Evolutionary conservation across 1,284 basidiomycete genomes (phyloP).

Genomic region (Meripilus lineatus): DNA sequence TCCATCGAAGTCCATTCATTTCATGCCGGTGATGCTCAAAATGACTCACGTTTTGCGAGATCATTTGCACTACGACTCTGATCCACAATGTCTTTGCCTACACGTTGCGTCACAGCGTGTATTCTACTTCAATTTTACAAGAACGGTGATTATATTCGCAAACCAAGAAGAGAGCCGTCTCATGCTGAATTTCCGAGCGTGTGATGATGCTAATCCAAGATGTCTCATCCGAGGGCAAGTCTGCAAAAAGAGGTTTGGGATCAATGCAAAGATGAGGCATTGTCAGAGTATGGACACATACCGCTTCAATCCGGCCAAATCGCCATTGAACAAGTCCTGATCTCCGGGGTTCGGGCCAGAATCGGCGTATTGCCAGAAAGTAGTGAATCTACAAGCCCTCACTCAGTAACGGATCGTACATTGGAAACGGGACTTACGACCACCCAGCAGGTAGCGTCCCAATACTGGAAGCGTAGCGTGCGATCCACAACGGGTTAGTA

Average conservation of each 20-base stretch:
- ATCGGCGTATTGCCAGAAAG: slow-evolving; percentile 64
- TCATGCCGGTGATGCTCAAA: too few relatives aligned
- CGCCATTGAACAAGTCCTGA: slow-evolving; percentile 50
- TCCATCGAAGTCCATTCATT: too few relatives aligned
- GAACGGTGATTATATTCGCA: too few relatives aligned
- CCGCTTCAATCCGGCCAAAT: slow-evolving; percentile 29
- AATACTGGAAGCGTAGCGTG: slow-evolving; percentile 42
- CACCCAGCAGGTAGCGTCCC: slow-evolving; percentile 55
- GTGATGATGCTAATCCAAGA: too few relatives aligned
- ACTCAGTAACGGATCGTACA: not conserved
- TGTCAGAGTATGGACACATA: slow-evolving; percentile 17
- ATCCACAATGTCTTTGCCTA: too few relatives aligned
- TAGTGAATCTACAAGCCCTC: slow-evolving; percentile 33
- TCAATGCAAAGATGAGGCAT: not conserved
- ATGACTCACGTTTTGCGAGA: too few relatives aligned
- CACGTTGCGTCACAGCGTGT: too few relatives aligned
- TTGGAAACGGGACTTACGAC: slow-evolving; percentile 22
- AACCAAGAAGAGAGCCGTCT: too few relatives aligned
- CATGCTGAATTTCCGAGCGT: too few relatives aligned
- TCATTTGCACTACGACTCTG: too few relatives aligned
- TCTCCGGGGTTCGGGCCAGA: slow-evolving; percentile 50
- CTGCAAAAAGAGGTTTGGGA: not conserved
- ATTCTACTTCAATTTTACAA: too few relatives aligned
- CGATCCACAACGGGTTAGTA: slow-evolving; percentile 57
- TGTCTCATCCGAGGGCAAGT: not conserved